Conservation (phyloP, 1,284 basidiomycete species). For the Heterobasidion annosum region DNA sequence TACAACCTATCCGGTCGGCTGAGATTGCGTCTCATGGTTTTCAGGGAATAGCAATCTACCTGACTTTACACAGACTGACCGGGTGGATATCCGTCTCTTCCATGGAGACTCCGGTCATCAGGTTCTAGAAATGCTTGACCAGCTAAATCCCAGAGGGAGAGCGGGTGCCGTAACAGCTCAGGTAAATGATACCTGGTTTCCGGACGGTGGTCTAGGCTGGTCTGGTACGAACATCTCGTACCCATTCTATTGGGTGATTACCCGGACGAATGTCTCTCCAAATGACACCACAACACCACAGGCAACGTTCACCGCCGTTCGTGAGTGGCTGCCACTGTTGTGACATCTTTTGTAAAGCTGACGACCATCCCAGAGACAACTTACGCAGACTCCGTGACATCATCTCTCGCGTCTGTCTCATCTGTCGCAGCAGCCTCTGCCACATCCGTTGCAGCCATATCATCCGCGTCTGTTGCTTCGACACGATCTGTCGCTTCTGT, state of each 20-base stretch:
- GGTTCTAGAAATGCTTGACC: constrained; percentile 30
- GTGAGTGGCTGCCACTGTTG: constrained; percentile 36
- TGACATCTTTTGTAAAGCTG: background rate
- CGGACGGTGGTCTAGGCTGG: constrained; percentile 40
- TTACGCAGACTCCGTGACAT: constrained; percentile 48
- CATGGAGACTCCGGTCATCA: constrained; percentile 49
- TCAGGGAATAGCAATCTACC: constrained; percentile 46
- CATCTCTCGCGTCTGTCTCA: constrained; percentile 18
- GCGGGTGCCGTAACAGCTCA: constrained; percentile 45
- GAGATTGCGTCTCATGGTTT: background rate
- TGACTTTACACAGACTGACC: constrained; percentile 29
- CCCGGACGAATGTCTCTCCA: constrained; percentile 38
- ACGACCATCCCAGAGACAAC: constrained; percentile 52
- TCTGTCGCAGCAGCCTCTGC: constrained; percentile 14
- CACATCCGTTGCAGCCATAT: constrained; percentile 10
- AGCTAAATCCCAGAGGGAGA: constrained; percentile 39
- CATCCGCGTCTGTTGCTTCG: constrained; percentile 4
- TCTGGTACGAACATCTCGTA: constrained; percentile 44
- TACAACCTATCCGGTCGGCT: constrained; percentile 5
- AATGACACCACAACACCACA: constrained; percentile 51
- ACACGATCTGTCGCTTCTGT: constrained; percentile 1
- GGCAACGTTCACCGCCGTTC: constrained; percentile 65
- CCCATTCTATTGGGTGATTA: constrained; percentile 69
- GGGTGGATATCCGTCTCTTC: constrained; percentile 64
- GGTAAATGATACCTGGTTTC: constrained; percentile 73